phyloP scores from a whole-genome alignment of 2,329 filamentous ascomycete genomes.

The Penicillium sp. region DNA sequence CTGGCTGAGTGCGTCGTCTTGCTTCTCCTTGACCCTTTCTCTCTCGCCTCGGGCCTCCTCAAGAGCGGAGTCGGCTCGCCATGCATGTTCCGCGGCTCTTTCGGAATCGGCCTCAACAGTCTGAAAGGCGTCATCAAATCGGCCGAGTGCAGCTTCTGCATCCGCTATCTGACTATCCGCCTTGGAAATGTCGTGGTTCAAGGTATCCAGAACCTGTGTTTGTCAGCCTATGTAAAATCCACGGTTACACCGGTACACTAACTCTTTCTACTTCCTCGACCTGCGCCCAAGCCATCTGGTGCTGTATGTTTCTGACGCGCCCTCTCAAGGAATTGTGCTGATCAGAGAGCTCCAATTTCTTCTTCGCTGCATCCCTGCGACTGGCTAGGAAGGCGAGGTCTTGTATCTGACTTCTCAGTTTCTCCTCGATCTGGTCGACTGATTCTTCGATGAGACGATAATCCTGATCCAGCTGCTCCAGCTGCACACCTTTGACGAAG shows the following conservation, averaged over 20 bases:
- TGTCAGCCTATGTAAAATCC: slow-evolving; percentile 8
- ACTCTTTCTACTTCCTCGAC: slow-evolving; percentile 69
- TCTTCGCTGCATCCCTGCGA: slow-evolving; percentile 57
- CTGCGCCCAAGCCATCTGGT: slow-evolving; percentile 80
- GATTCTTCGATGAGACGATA: slow-evolving; percentile 79
- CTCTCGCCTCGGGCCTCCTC: slow-evolving; percentile 47
- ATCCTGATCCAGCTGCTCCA: slow-evolving; percentile 87
- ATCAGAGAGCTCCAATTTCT: slow-evolving; percentile 61
- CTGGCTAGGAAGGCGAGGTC: slow-evolving; percentile 60
- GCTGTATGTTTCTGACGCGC: slow-evolving; percentile 55
- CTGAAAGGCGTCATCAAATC: slow-evolving; percentile 47
- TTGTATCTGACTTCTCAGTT: slow-evolving; percentile 58
- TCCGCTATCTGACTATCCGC: slow-evolving; percentile 49
- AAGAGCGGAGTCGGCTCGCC: slow-evolving; percentile 43
- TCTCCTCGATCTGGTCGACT: slow-evolving; percentile 65
- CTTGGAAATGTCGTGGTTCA: slow-evolving; percentile 35
- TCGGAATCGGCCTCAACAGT: slow-evolving; percentile 38
- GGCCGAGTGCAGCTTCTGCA: slow-evolving; percentile 41
- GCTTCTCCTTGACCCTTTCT: slow-evolving; percentile 48
- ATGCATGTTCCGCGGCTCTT: slow-evolving; percentile 41
- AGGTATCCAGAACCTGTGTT: slow-evolving; percentile 30
- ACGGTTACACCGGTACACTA: slow-evolving; percentile 4
- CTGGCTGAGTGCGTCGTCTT: slow-evolving; percentile 52
- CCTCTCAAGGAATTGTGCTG: slow-evolving; percentile 62
- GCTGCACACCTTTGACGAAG: slow-evolving; percentile 88